Evolutionary conservation across 2,329 filamentous ascomycete species (phyloP), one percentile per base, ranked within the genome.

Genomic region (Stagonosporopsis chrysanthemi): DNA sequence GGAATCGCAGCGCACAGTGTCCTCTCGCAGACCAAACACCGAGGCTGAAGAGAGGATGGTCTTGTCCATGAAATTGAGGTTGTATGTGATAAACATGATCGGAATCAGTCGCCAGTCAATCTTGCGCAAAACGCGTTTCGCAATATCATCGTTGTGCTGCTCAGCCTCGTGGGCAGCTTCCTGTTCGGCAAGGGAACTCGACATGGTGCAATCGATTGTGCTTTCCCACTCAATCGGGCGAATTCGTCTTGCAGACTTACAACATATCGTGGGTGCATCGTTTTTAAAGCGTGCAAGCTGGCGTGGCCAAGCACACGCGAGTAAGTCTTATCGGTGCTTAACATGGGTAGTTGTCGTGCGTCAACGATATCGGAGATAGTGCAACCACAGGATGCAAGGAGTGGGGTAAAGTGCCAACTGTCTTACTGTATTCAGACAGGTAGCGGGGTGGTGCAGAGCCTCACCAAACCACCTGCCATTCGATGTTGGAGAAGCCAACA

Each of bases 11-110:
- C 56, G 31, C 45, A 56, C 56, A 26, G 53, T 68, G 39, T 70
- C 66, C 19, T 64, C 51, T 24, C 64, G 56, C 83, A 4, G 77
- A 80, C 35, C 84, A 61, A 87, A 86, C 0, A 87, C 83, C 4
- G 83, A 77, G 0, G 85, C 84, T 81, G 82, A 58, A 45, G 71
- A 61, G 60, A 71, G 45, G n/a, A 69, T 67, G 0, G 81, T 81
- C 67, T 88, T 88, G 70, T 88, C 85, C 78, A 87, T 84, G 55
- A 86, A 87, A 64, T 86, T 85, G 60, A 87, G 69, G 75, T 82
- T 82, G 65, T 87, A 87, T 0, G 82, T 85, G 39, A 82, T 62
- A 58, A 86, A 86, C 9, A 87, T 71, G 11, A 87, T 72, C 0
- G 85, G 84, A 5, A 88, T 81, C 9, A 88, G 73, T 12, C 75